Base-by-base conservation (phyloP, 805 yeast genomes). In the Sugiyamaella chiloensis region DNA sequence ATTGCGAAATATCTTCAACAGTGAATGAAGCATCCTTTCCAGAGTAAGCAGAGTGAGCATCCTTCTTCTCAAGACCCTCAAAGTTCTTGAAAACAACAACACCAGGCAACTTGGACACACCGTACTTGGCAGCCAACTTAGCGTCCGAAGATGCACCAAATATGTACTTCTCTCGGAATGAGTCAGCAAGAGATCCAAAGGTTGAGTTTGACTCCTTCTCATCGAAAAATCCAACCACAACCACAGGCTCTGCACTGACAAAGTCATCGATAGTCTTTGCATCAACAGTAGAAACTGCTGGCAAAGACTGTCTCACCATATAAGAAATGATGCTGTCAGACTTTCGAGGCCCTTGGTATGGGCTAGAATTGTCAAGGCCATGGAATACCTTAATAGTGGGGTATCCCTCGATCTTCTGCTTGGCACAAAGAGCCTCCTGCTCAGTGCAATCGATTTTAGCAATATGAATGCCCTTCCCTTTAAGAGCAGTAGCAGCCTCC, bases 321-420 rank as follows among this genome's bases (percentile, higher is more conserved):
- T 78, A 87, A 40, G 76, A 74, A 42, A 80, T 79, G 57, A 93
- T 91, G 44, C 89, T 81, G 40, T 75, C 85, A 23, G 96, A 78
- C 48, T 79, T 76, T 75, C 99, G 85, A 55, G 85, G 86, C 53
- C 98, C 98, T 46, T 75, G 77, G 69, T 91, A 93, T 58, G 83
- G 90, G 24, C 59, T 56, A 20, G 63, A 65, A 47, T 57, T 60
- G 52, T 64, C 69, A 52, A 57, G 58, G 52, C 67, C 70, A 35
- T 66, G 67, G 70, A 85, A 91, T 2, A 85, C 83, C 69, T 81
- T 67, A 20, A 93, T 63, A 0, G 97, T 87, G 6, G 99, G 99
- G 66, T 76, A 93, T 0, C 96, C 95, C 56, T 79, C 73, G 20
- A 93, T 69, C 50, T 75, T 73, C 62, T 84, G 75, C 47, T 76